phyloP scores from a whole-genome alignment of 1,284 basidiomycete genomes.

The Ganoderma sp. region DNA sequence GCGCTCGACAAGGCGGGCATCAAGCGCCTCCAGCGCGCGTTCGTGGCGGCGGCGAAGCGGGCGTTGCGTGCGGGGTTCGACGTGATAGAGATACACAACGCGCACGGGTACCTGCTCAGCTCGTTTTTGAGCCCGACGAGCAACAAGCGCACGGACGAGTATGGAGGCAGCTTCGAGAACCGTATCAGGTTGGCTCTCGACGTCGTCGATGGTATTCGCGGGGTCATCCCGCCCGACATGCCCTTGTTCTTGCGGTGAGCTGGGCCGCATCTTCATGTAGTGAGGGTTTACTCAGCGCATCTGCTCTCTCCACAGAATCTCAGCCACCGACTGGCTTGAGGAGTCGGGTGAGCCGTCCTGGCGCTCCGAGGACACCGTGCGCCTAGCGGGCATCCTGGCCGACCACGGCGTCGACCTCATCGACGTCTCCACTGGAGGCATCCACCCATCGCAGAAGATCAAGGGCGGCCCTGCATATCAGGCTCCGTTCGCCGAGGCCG shows the following conservation, averaged over 20 bases:
- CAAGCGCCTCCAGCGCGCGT: constrained; percentile 62
- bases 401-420: constrained; percentile 62
- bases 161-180: constrained; percentile 79
- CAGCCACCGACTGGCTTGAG: constrained; percentile 64
- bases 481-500: constrained; percentile 55
- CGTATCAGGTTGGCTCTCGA: constrained; percentile 61
- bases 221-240: constrained; percentile 34
- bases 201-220: constrained; percentile 43
- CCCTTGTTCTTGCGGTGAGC: constrained; percentile 44
- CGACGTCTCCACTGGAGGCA: constrained; percentile 61
- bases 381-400: constrained; percentile 54
- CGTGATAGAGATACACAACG: constrained; percentile 47
- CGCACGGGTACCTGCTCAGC: constrained; percentile 69
- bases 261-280: not conserved
- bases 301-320: constrained; percentile 47
- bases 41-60: constrained; percentile 60
- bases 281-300: not conserved
- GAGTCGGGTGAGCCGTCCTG: constrained; percentile 52
- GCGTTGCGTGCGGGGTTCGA: constrained; percentile 55
- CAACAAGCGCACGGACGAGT: constrained; percentile 75
- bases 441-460: constrained; percentile 44
- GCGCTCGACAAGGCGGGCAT: constrained; percentile 61
- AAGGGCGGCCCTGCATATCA: constrained; percentile 49
- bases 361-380: constrained; percentile 61
- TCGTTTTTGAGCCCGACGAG: constrained; percentile 63